phyloP scores from a whole-genome alignment of 306 rosid species.

The Gillenia trifoliata region DNA sequence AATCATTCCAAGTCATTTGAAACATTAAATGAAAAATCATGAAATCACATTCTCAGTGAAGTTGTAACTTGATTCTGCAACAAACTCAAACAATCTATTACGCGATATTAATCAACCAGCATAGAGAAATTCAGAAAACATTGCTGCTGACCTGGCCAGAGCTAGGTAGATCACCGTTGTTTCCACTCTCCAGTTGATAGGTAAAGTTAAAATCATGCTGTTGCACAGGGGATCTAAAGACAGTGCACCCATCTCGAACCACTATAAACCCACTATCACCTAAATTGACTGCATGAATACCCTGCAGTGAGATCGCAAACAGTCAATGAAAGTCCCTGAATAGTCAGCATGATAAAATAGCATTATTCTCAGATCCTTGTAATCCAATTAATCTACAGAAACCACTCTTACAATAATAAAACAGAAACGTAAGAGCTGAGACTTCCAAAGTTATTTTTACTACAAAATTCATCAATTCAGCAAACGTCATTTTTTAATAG shows the following conservation, averaged over 20 bases:
- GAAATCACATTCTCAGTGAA: neutral
- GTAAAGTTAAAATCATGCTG: conserved; percentile 98
- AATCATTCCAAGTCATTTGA: neutral
- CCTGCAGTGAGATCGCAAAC: conserved; percentile 42
- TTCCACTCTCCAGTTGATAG: conserved; percentile 77
- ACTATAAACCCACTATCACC: conserved; percentile 99
- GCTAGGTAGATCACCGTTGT: conserved; percentile 85
- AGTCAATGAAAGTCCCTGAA: conserved; percentile 14
- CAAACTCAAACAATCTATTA: neutral
- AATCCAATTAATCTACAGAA: neutral
- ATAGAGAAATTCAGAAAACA: neutral
- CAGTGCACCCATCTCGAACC: conserved; percentile 83
- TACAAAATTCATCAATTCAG: neutral
- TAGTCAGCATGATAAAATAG: neutral
- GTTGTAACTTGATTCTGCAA: neutral
- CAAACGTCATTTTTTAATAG: neutral
- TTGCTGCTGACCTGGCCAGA: conserved; percentile 81
- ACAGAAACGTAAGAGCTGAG: neutral
- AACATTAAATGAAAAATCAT: neutral
- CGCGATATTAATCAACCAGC: neutral
- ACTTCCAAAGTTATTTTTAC: neutral
- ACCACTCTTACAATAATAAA: neutral
- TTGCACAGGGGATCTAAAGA: conserved; percentile 92
- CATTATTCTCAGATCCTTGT: neutral
- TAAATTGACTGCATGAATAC: conserved; percentile 84